Percentiles rank a stretch among this genome's conserved stretches.
These are phyloP conservation scores for Vaccinium corymbosum DNA, from an alignment of 148 eudicot species.

Conservation along the genomic window DNA sequence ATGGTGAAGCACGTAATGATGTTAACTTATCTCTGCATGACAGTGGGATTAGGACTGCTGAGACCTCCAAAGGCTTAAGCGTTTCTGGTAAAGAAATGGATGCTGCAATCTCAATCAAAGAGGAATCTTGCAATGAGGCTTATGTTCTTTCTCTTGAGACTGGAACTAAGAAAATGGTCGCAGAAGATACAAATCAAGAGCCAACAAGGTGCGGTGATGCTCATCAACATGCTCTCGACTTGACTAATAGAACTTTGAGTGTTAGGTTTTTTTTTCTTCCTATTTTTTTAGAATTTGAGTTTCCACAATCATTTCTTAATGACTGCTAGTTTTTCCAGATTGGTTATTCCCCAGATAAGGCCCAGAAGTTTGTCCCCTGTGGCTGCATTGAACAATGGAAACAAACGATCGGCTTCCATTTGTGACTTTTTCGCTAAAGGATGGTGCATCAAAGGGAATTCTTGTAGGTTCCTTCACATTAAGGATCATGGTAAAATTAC, in stretches of 20 bases:
- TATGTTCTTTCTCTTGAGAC: constrained; percentile 18
- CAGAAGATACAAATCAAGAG: constrained; percentile 30
- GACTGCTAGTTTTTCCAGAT: constrained; percentile 49
- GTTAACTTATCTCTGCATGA: constrained; percentile 19
- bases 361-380: constrained; percentile 53
- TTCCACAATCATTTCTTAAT: constrained; percentile 28
- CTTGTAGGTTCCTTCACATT: constrained; percentile 79
- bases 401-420: constrained; percentile 53
- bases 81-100: constrained; percentile 19
- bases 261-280: not conserved
- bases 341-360: constrained; percentile 46
- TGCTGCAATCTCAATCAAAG: constrained; percentile 22
- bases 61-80: constrained; percentile 17
- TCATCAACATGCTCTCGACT: not conserved
- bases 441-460: constrained; percentile 92
- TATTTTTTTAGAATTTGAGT: constrained; percentile 12
- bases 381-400: constrained; percentile 35
- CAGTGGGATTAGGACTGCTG: constrained; percentile 24
- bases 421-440: constrained; percentile 83
- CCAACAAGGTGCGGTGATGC: constrained; percentile 48
- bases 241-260: constrained; percentile 7
- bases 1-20: constrained; percentile 17
- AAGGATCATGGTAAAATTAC: constrained; percentile 35
- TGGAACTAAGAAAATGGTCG: constrained; percentile 16
- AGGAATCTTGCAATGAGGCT: constrained; percentile 25